Evolutionary conservation across 129 eudicot species (phyloP), one percentile per base, ranked within the genome.

Genomic region (Pulicaria dysenterica): DNA sequence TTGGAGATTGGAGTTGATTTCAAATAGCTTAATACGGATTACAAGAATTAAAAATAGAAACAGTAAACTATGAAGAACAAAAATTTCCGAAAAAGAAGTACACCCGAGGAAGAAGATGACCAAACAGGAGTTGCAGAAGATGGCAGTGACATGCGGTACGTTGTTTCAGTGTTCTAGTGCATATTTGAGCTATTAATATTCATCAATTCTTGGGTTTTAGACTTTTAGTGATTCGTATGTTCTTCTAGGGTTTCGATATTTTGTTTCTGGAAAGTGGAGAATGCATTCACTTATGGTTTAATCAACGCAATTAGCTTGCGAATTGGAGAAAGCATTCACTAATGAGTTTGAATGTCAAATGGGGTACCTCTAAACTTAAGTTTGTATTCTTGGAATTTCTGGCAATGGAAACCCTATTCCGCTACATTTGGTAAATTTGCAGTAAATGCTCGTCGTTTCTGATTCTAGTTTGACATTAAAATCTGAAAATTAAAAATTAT

Each of bases 21-120:
- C 58, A 43, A 42, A 10, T 5, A 53, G 16, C 12, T 48, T 10
- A 14, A 61, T 37, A 36, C 54, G 16, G 59, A 10, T 36, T 4
- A 36, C 17, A 14, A 54, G 54, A n/a, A 5, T 6, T 13, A 3
- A n/a, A 37, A 31, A 44, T 19, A 24, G 31, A 44, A 37, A 11
- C 24, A 5, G 17, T 55, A 14, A 41, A 47, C 14, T 65, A 73
- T 40, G 73, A 87, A 76, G 88, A 85, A 67, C 38, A 92, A 86
- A 78, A 92, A 85, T 56, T 89, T 89, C 77, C 82, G 97, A 34
- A 92, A 86, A 67, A 75, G 97, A 54, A 81, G 77, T 34, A 59
- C 47, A 62, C 43, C 65, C 69, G 81, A 76, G 41, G 90, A 81
- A 55, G 85, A 77, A 50, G 95, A 87, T 41, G 79, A 61, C 7